phyloP scores from a whole-genome alignment of 129 eudicot species.

The Smallanthus sonchifolius region DNA sequence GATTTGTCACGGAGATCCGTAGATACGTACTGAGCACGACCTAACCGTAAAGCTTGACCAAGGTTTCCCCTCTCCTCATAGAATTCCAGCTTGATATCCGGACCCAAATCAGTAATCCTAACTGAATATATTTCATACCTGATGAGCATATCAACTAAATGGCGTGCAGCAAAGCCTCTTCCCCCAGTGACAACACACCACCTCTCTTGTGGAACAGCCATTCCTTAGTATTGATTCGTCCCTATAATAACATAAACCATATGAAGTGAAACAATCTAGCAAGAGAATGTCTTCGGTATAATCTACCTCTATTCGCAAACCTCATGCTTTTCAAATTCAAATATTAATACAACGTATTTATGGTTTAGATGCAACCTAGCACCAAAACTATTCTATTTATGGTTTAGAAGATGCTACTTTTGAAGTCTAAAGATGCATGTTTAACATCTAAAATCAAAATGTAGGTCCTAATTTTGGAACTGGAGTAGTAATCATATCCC shows the following conservation, averaged over 20 bases:
- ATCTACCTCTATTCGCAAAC: neutral
- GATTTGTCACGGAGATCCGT: slow-evolving; percentile 79
- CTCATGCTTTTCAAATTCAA: slow-evolving; percentile 1
- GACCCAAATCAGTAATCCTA: slow-evolving; percentile 76
- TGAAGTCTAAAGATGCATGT: neutral
- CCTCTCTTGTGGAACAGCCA: slow-evolving; percentile 50
- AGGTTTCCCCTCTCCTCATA: slow-evolving; percentile 62
- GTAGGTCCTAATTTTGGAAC: neutral
- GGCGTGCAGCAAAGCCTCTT: slow-evolving; percentile 95
- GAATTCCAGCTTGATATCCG: slow-evolving; percentile 52
- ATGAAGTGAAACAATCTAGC: neutral
- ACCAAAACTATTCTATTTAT: neutral
- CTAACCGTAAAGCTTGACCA: slow-evolving; percentile 60
- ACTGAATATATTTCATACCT: slow-evolving; percentile 67
- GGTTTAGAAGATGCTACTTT: slow-evolving; percentile 1
- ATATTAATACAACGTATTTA: neutral
- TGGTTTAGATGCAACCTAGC: neutral
- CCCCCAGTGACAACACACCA: slow-evolving; percentile 99
- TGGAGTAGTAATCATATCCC: neutral
- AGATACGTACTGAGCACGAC: slow-evolving; percentile 72
- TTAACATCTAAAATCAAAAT: neutral
- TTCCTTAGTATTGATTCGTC: slow-evolving; percentile 17
- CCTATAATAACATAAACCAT: slow-evolving; percentile 15
- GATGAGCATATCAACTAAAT: slow-evolving; percentile 83
- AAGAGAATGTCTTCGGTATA: neutral